phyloP scores from a whole-genome alignment of 2,329 filamentous ascomycete species.

The Aspergillus chevalieri region DNA sequence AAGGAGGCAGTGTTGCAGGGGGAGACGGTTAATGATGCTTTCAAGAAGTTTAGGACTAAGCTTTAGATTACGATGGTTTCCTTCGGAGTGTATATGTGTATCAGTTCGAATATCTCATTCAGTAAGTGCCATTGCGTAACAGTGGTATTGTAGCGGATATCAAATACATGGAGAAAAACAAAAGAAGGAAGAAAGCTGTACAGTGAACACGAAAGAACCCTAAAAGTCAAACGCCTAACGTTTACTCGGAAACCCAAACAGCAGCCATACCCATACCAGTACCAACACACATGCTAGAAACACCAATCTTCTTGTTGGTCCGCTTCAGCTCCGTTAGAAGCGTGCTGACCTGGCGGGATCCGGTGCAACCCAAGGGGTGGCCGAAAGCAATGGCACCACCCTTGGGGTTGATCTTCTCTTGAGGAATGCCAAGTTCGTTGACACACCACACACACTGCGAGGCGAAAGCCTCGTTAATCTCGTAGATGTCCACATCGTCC shows the following conservation, averaged over 20 bases:
- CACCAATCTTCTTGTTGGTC: conserved; percentile 75
- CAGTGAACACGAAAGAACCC: conserved; percentile 9
- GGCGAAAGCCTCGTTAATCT: conserved; percentile 99
- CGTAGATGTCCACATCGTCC: conserved; percentile 91
- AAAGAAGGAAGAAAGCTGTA: conserved; percentile 6
- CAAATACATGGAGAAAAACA: conserved; percentile 11
- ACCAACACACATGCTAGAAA: conserved; percentile 94
- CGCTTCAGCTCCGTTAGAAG: conserved; percentile 83
- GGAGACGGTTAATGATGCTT: conserved; percentile 59
- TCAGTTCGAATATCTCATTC: neutral
- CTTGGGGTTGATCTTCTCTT: conserved; percentile 92
- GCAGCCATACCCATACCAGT: conserved; percentile 98
- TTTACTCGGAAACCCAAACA: conserved; percentile 88
- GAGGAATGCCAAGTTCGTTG: conserved; percentile 74
- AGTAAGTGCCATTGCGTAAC: neutral
- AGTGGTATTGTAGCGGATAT: conserved; percentile 16
- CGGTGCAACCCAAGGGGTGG: conserved; percentile 90
- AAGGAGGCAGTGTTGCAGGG: conserved; percentile 60
- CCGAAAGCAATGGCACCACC: conserved; percentile 94
- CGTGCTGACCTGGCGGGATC: conserved; percentile 87
- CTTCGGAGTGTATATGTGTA: neutral
- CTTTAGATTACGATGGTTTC: conserved; percentile 6
- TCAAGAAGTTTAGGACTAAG: conserved; percentile 49
- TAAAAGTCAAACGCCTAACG: conserved; percentile 2
- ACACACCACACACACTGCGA: conserved; percentile 91